A percentile compares a stretch with the other conserved stretches of the same genome.
Conservation (phyloP, 768 basidiomycete species). For the button mushroom (Agaricus bisporus) region DNA sequence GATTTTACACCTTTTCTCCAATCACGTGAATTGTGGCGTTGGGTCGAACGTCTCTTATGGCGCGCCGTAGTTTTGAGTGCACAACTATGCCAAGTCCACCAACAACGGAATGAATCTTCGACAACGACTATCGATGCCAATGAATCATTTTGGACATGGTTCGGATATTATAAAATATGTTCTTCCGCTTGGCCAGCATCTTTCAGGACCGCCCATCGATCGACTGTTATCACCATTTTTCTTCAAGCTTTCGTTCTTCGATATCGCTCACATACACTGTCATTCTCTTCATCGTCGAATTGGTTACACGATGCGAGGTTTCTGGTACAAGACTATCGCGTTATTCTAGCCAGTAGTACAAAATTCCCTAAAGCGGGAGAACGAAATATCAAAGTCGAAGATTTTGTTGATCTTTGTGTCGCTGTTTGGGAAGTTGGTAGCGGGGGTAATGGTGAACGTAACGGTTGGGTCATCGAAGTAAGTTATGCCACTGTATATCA, state of each 20-base stretch:
- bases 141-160: slow-evolving; percentile 53
- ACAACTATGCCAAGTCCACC: slow-evolving; percentile 31
- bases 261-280: slow-evolving; percentile 18
- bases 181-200: slow-evolving; percentile 70
- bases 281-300: slow-evolving; percentile 26
- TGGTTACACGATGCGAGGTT: slow-evolving; percentile 66
- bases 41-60: slow-evolving; percentile 78
- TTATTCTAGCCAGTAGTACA: slow-evolving; percentile 62
- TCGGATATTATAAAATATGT: slow-evolving; percentile 54
- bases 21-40: slow-evolving; percentile 82
- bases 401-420: slow-evolving; percentile 76
- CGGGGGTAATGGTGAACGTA: slow-evolving; percentile 54
- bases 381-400: slow-evolving; percentile 71
- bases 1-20: slow-evolving; percentile 52
- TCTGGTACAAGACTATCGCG: slow-evolving; percentile 66
- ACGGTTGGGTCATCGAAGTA: slow-evolving; percentile 80
- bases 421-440: slow-evolving; percentile 70
- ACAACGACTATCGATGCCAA: slow-evolving; percentile 8
- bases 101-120: slow-evolving; percentile 18
- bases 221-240: slow-evolving; percentile 62
- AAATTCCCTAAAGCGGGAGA: slow-evolving; percentile 79
- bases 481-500: slow-evolving; percentile 22
- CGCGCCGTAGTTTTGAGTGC: slow-evolving; percentile 68
- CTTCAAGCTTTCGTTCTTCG: slow-evolving; percentile 64
- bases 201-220: slow-evolving; percentile 75